Conservation (phyloP, 148 eudicot genomes). For the Selenicereus undatus region DNA sequence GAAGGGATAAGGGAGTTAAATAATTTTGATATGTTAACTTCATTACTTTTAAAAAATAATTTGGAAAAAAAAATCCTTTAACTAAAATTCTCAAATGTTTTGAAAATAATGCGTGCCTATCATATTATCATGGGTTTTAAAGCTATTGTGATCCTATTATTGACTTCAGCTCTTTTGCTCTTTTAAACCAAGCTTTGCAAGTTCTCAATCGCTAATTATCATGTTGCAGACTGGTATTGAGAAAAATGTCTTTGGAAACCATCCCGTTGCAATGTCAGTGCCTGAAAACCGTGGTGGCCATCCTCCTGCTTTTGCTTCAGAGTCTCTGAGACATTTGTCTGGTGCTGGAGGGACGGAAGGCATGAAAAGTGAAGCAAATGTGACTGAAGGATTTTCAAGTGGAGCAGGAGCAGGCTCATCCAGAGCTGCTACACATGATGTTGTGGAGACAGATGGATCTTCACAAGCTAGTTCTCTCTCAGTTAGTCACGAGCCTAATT, state of each 20-base stretch:
- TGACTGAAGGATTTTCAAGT: slow-evolving; percentile 26
- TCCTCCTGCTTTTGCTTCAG: slow-evolving; percentile 61
- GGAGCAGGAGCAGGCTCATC: slow-evolving; percentile 43
- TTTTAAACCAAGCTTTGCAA: background rate
- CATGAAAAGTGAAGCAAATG: slow-evolving; percentile 23
- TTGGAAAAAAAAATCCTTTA: too few relatives aligned
- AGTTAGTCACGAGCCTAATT: slow-evolving; percentile 51
- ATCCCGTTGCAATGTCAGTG: slow-evolving; percentile 53
- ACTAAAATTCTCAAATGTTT: too few relatives aligned
- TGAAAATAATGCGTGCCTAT: too few relatives aligned
- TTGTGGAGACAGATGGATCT: slow-evolving; percentile 74
- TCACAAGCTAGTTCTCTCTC: slow-evolving; percentile 36
- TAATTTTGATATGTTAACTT: too few relatives aligned
- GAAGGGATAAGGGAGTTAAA: too few relatives aligned
- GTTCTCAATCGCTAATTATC: slow-evolving; percentile 2
- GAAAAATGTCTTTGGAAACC: slow-evolving; percentile 82
- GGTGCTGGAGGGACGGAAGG: slow-evolving; percentile 33
- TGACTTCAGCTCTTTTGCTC: background rate
- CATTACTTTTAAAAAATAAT: too few relatives aligned
- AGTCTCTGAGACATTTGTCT: slow-evolving; percentile 50
- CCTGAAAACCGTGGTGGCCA: slow-evolving; percentile 58
- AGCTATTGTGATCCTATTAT: background rate
- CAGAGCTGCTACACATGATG: slow-evolving; percentile 34
- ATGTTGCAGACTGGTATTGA: slow-evolving; percentile 81
- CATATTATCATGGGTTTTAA: too few relatives aligned